These are phyloP conservation scores for Hirsutella thompsonii DNA, from an alignment of 2,329 filamentous ascomycete species.

Conservation along the genomic window DNA sequence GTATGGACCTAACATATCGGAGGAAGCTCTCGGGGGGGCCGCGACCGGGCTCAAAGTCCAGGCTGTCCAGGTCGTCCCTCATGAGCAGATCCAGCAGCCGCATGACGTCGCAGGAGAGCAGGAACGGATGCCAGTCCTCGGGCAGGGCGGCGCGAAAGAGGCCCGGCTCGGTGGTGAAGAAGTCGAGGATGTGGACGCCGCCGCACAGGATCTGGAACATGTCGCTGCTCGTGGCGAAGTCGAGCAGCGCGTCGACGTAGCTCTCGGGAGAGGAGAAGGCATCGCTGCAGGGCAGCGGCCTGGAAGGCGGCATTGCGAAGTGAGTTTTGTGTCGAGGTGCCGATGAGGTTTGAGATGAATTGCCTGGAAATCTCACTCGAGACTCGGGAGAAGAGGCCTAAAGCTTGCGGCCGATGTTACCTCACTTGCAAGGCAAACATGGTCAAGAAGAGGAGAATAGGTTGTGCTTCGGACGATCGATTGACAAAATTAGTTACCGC, in stretches of 20 bases:
- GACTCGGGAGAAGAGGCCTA: no score
- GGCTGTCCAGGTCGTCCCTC: conserved; percentile 52
- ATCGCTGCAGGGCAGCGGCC: conserved; percentile 54
- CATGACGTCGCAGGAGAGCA: conserved; percentile 58
- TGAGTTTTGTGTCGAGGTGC: no score
- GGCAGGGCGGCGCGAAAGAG: conserved; percentile 71
- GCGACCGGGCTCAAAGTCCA: conserved; percentile 12
- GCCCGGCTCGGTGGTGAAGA: conserved; percentile 76
- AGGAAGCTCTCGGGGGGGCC: conserved; percentile 45
- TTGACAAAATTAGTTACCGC: no score
- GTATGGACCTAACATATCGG: conserved; percentile 59
- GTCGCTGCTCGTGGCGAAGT: conserved; percentile 61
- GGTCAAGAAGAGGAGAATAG: no score
- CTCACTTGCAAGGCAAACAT: no score
- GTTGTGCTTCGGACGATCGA: no score
- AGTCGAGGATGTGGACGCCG: conserved; percentile 93
- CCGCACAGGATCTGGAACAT: conserved; percentile 84
- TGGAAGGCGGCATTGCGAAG: conserved; percentile 31
- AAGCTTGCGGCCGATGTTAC: no score
- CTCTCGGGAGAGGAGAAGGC: conserved; percentile 59
- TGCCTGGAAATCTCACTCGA: no score
- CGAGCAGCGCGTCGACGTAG: conserved; percentile 67
- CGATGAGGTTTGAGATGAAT: no score
- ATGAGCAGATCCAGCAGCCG: conserved; percentile 70
- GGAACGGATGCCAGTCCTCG: conserved; percentile 68